phyloP scores from a whole-genome alignment of 805 yeast species.

The Teunomyces tritomae region DNA sequence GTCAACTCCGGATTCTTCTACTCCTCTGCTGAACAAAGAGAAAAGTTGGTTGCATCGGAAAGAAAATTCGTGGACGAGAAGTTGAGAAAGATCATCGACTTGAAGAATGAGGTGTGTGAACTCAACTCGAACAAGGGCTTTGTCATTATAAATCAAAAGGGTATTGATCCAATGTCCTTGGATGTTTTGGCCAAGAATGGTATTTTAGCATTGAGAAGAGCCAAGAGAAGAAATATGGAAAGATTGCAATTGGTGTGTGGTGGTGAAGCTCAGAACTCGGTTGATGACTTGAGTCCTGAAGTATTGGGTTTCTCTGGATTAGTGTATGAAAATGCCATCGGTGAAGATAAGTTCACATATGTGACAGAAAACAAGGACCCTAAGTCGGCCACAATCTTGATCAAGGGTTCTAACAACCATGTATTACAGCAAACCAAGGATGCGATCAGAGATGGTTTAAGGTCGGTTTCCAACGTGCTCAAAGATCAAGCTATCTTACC shows the following conservation, averaged over 20 bases:
- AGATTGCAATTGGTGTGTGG: conserved; percentile 94
- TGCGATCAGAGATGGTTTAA: conserved; percentile 94
- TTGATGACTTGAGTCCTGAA: conserved; percentile 81
- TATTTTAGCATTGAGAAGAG: conserved; percentile 93
- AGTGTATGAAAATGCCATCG: conserved; percentile 89
- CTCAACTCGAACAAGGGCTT: conserved; percentile 70
- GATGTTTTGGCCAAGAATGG: conserved; percentile 91
- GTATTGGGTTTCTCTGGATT: conserved; percentile 85
- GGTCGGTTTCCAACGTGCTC: conserved; percentile 89
- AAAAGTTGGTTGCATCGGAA: conserved; percentile 88
- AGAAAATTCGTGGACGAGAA: conserved; percentile 93
- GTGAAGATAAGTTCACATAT: conserved; percentile 96
- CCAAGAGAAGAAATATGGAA: conserved; percentile 99
- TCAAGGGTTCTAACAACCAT: conserved; percentile 91
- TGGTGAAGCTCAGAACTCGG: conserved; percentile 97
- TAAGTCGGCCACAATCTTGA: conserved; percentile 84
- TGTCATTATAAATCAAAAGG: conserved; percentile 96
- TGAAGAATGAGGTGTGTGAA: conserved; percentile 89
- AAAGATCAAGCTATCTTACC: conserved; percentile 85
- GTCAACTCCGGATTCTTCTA: conserved; percentile 95
- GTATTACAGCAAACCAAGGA: conserved; percentile 90
- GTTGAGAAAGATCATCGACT: conserved; percentile 83
- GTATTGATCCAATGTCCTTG: conserved; percentile 96
- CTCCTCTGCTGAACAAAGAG: conserved; percentile 94
- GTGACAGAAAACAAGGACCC: conserved; percentile 89